phyloP scores from a whole-genome alignment of 2,329 filamentous ascomycete genomes.

The Gnomoniopsis smithogilvyi region DNA sequence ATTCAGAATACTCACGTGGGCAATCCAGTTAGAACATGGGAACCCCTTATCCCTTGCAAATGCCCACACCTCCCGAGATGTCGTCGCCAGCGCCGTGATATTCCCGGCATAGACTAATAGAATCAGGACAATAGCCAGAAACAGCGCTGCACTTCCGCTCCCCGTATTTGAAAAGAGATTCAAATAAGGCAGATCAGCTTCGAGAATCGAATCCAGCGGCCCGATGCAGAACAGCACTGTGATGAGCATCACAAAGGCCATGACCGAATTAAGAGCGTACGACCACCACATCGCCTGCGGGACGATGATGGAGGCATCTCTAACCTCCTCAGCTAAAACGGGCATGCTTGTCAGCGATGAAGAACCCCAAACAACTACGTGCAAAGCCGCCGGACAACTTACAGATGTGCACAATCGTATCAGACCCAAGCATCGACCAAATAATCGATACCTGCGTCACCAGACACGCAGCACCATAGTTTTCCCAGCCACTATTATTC shows the following conservation, averaged over 20 bases:
- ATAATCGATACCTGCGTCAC: slow-evolving; percentile 14
- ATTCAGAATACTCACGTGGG: background rate
- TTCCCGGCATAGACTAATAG: slow-evolving; percentile 12
- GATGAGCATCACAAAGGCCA: slow-evolving; percentile 14
- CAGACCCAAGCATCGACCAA: slow-evolving; percentile 17
- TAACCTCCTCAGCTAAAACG: slow-evolving; percentile 6
- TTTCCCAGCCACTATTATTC: slow-evolving; percentile 14
- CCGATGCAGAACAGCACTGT: slow-evolving; percentile 15
- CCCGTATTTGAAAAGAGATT: slow-evolving; percentile 15
- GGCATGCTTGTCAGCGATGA: background rate
- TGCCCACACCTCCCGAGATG: slow-evolving; percentile 16
- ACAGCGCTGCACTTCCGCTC: slow-evolving; percentile 1
- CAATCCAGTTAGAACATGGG: slow-evolving; percentile 13
- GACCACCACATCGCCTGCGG: slow-evolving; percentile 17
- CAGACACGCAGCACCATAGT: slow-evolving; percentile 9
- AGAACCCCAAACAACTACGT: too few species aligned
- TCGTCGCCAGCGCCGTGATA: slow-evolving; percentile 12
- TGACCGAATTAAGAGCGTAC: slow-evolving; percentile 5
- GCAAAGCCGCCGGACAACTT: background rate
- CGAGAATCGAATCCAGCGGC: slow-evolving; percentile 6
- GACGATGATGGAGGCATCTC: slow-evolving; percentile 8
- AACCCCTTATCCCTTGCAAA: slow-evolving; percentile 14
- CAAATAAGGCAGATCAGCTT: slow-evolving; percentile 12
- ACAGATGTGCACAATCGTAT: slow-evolving; percentile 17
- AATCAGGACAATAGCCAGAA: slow-evolving; percentile 10